Conservation (phyloP, 2,329 filamentous ascomycete genomes). For the Alternaria incomplexa region DNA sequence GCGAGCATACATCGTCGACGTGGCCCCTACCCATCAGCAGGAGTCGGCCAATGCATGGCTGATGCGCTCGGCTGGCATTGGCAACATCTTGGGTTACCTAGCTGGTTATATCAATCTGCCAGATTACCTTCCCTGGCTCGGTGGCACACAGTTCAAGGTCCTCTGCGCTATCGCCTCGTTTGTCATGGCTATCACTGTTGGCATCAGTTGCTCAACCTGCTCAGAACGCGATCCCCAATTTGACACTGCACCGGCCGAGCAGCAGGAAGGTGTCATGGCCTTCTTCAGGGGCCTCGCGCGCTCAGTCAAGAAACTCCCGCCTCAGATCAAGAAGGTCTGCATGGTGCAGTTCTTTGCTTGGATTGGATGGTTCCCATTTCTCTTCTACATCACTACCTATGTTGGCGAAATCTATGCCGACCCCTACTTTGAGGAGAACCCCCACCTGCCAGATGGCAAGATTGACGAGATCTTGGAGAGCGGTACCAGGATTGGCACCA, state of each 20-base stretch:
- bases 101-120: constrained; percentile 85
- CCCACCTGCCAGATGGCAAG: constrained; percentile 75
- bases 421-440: constrained; percentile 77
- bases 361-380: constrained; percentile 94
- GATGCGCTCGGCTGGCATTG: constrained; percentile 81
- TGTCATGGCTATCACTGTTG: constrained; percentile 71
- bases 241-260: constrained; percentile 63
- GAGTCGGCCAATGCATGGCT: constrained; percentile 95
- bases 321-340: constrained; percentile 82
- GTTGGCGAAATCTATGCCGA: constrained; percentile 92
- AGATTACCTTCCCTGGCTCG: constrained; percentile 76
- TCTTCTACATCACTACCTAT: constrained; percentile 95
- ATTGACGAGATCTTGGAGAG: constrained; percentile 82
- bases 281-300: constrained; percentile 82
- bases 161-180: constrained; percentile 85
- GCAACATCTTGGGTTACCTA: constrained; percentile 89
- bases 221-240: constrained; percentile 80
- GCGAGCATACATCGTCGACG: constrained; percentile 91
- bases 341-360: constrained; percentile 71
- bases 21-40: constrained; percentile 90
- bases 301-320: constrained; percentile 78
- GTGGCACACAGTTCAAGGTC: constrained; percentile 89
- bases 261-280: constrained; percentile 68
- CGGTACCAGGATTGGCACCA: constrained; percentile 85
- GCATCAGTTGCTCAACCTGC: constrained; percentile 72